Evolutionary conservation across 495 filamentous ascomycete species (phyloP).

Genomic region (Neurospora sp.): DNA sequence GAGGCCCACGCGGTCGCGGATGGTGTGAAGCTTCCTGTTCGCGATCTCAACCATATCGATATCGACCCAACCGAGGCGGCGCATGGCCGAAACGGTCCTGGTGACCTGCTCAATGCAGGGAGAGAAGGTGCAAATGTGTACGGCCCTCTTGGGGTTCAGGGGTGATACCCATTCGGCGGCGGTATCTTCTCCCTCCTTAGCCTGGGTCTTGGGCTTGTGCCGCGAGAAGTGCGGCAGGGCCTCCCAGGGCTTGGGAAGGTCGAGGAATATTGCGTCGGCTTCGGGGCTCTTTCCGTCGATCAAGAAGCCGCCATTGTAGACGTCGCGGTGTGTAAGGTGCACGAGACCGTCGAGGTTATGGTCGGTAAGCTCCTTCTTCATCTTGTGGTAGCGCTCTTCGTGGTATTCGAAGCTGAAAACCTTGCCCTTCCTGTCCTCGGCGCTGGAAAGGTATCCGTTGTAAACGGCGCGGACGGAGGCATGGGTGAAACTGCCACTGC

Average conservation of each 20-base stretch:
- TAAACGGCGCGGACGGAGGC: slow-evolving; percentile 81
- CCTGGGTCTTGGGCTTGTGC: slow-evolving; percentile 23
- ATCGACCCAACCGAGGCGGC: slow-evolving; percentile 75
- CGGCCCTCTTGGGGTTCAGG: slow-evolving; percentile 55
- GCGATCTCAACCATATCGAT: slow-evolving; percentile 85
- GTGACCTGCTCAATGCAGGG: slow-evolving; percentile 95
- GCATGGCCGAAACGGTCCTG: slow-evolving; percentile 66
- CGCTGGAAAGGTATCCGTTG: slow-evolving; percentile 54
- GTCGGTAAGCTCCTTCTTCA: slow-evolving; percentile 60
- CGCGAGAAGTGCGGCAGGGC: slow-evolving; percentile 79
- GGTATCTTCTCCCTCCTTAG: slow-evolving; percentile 1
- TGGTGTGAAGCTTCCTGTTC: slow-evolving; percentile 66
- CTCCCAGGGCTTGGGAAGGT: slow-evolving; percentile 87
- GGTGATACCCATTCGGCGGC: slow-evolving; percentile 45
- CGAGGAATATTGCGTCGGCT: slow-evolving; percentile 79
- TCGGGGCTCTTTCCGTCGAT: slow-evolving; percentile 47
- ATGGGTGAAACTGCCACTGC: slow-evolving; percentile 92
- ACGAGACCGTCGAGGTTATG: slow-evolving; percentile 69
- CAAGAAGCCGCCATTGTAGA: slow-evolving; percentile 79
- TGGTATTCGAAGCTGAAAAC: slow-evolving; percentile 96
- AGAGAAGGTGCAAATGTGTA: slow-evolving; percentile 83
- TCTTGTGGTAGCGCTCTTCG: slow-evolving; percentile 58
- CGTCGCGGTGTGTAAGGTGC: slow-evolving; percentile 79
- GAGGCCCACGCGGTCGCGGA: slow-evolving; percentile 66
- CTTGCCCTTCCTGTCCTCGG: slow-evolving; percentile 47